Evolutionary conservation across 345 rosid species (phyloP).

Genomic region (Cardamine resedifolia): DNA sequence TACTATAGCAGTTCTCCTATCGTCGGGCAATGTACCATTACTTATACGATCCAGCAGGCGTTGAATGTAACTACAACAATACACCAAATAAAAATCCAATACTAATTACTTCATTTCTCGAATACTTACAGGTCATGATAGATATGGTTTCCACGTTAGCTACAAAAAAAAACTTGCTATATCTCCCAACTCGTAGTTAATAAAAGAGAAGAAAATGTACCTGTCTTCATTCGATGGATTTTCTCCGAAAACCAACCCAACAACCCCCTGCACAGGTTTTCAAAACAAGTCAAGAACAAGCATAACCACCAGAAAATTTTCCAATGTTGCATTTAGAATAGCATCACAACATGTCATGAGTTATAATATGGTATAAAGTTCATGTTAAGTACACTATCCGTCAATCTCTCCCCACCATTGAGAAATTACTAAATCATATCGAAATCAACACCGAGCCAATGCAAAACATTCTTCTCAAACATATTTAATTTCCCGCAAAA

Average conservation of each 20-base stretch:
- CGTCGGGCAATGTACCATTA: slow-evolving; percentile 83
- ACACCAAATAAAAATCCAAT: slow-evolving; percentile 10
- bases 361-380: neutral
- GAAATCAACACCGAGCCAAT: neutral
- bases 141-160: neutral
- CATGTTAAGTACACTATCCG: neutral
- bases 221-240: slow-evolving; percentile 77
- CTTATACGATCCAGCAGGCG: slow-evolving; percentile 89
- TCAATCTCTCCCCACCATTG: neutral
- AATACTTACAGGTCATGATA: neutral
- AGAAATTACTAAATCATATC: neutral
- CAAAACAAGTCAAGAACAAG: slow-evolving; percentile 6
- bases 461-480: neutral
- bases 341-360: neutral
- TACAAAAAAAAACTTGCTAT: neutral
- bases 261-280: slow-evolving; percentile 73
- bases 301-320: neutral
- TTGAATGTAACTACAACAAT: slow-evolving; percentile 64
- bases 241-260: slow-evolving; percentile 92
- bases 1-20: slow-evolving; percentile 78
- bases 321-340: neutral
- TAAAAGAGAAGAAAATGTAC: slow-evolving; percentile 36
- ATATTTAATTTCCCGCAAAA: neutral
- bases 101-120: neutral
- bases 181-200: neutral